Evolutionary conservation across 1,139 yeast species (phyloP).

Genomic region (Kurtzmaniella quercitrusa): DNA sequence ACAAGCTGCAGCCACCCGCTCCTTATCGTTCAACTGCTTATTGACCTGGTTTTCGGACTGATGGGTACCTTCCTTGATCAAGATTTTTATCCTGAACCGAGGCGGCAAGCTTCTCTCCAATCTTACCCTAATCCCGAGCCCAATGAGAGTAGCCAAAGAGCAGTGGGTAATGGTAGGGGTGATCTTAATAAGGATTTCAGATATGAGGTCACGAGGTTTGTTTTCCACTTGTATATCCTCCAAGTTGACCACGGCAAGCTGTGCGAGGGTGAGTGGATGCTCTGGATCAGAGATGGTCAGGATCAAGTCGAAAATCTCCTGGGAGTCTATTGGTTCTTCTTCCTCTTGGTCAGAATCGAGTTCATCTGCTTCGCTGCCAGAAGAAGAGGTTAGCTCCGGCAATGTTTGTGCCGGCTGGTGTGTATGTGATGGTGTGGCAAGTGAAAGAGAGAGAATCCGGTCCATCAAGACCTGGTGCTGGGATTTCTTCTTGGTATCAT

Average conservation of each 20-base stretch:
- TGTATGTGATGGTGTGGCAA: slow-evolving; percentile 12
- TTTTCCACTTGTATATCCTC: slow-evolving; percentile 71
- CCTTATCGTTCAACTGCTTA: slow-evolving; percentile 95
- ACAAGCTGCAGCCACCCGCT: slow-evolving; percentile 97
- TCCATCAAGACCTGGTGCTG: slow-evolving; percentile 16
- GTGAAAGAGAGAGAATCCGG: slow-evolving; percentile 21
- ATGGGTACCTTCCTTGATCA: slow-evolving; percentile 88
- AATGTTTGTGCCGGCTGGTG: slow-evolving; percentile 7
- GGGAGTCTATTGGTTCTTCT: slow-evolving; percentile 69
- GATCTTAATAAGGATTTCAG: slow-evolving; percentile 75
- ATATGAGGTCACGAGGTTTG: slow-evolving; percentile 51
- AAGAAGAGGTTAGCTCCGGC: slow-evolving; percentile 10
- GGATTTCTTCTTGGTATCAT: slow-evolving; percentile 8
- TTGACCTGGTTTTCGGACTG: slow-evolving; percentile 95
- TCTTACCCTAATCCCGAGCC: slow-evolving; percentile 89
- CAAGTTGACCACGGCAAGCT: slow-evolving; percentile 87
- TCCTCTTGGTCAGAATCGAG: slow-evolving; percentile 28
- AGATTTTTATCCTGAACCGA: slow-evolving; percentile 72
- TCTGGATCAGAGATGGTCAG: slow-evolving; percentile 95
- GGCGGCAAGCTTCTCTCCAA: slow-evolving; percentile 86
- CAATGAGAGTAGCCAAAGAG: slow-evolving; percentile 91
- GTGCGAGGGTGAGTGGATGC: slow-evolving; percentile 93
- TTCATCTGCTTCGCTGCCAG: slow-evolving; percentile 4
- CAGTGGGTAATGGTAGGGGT: slow-evolving; percentile 99
- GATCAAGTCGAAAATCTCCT: slow-evolving; percentile 58